A percentile compares a stretch with the other conserved stretches of the same genome.
phyloP scores from a whole-genome alignment of 1,139 yeast genomes.

The Debaryomycetaceae sp. region DNA sequence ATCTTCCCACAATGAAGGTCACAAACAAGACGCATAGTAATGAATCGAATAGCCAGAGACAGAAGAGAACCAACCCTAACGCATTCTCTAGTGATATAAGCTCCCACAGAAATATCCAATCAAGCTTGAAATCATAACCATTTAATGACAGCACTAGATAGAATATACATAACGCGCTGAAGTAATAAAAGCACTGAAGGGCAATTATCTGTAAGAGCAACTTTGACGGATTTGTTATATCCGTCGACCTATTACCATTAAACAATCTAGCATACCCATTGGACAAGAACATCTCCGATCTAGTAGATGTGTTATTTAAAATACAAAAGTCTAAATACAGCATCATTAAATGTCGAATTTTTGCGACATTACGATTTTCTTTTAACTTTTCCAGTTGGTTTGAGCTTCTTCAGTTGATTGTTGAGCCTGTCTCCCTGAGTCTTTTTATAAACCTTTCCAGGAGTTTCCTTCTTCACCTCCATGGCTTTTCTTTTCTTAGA shows the following conservation, averaged over 20 bases:
- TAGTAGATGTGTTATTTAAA: not conserved
- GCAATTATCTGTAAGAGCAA: conserved; percentile 54
- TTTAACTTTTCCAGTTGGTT: not conserved
- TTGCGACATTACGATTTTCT: not conserved
- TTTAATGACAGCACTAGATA: conserved; percentile 54
- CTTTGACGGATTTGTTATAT: conserved; percentile 36
- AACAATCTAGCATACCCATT: conserved; percentile 27
- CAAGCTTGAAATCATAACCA: conserved; percentile 60
- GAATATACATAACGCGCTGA: conserved; percentile 57
- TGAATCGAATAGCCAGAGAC: conserved; percentile 79
- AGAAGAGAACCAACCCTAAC: conserved; percentile 68
- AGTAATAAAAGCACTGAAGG: conserved; percentile 64
- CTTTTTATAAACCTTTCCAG: conserved; percentile 61
- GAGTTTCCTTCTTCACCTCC: conserved; percentile 45
- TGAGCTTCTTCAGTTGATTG: conserved; percentile 14
- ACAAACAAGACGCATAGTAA: conserved; percentile 75
- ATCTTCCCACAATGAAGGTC: conserved; percentile 84
- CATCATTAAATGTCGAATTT: not conserved
- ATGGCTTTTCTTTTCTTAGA: conserved; percentile 61
- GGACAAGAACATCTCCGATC: conserved; percentile 5
- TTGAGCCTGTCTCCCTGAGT: conserved; percentile 60
- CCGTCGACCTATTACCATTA: conserved; percentile 22
- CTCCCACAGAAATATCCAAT: conserved; percentile 84
- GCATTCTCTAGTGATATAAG: conserved; percentile 72
- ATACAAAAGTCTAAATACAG: not conserved